Conservation (phyloP, 768 basidiomycete species). For the Rhodotorula toruloides region DNA sequence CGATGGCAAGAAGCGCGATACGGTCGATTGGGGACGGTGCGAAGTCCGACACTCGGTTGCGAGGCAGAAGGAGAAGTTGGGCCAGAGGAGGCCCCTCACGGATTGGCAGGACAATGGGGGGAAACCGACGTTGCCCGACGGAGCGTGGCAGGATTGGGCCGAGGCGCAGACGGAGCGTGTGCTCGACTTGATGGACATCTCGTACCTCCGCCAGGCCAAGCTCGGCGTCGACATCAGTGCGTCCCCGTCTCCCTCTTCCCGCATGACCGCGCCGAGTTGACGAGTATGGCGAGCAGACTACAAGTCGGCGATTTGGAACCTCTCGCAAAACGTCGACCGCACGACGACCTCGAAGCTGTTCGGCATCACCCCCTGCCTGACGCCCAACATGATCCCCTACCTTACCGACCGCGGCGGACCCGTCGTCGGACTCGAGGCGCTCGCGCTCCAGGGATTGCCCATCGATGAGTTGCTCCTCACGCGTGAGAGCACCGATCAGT, state of each 20-base stretch:
- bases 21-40: slow-evolving; percentile 81
- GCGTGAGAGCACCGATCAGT: slow-evolving; percentile 84
- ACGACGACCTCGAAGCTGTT: slow-evolving; percentile 71
- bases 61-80: slow-evolving; percentile 73
- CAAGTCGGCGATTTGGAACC: slow-evolving; percentile 71
- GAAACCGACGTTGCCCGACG: slow-evolving; percentile 72
- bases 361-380: slow-evolving; percentile 72
- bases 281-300: slow-evolving; percentile 7
- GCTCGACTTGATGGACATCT: slow-evolving; percentile 92
- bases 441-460: slow-evolving; percentile 90
- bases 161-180: slow-evolving; percentile 88
- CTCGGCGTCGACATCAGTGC: slow-evolving; percentile 73
- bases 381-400: slow-evolving; percentile 94
- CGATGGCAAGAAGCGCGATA: slow-evolving; percentile 59
- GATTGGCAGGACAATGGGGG: slow-evolving; percentile 73
- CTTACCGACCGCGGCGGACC: slow-evolving; percentile 93
- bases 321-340: slow-evolving; percentile 93
- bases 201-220: slow-evolving; percentile 69
- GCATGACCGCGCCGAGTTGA: background rate
- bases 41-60: slow-evolving; percentile 86
- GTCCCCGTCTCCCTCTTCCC: background rate
- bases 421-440: slow-evolving; percentile 85
- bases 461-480: slow-evolving; percentile 86
- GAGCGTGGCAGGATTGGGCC: slow-evolving; percentile 92
- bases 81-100: slow-evolving; percentile 76